phyloP scores from a whole-genome alignment of 2,329 filamentous ascomycete species.

The Trichoderma sp. region DNA sequence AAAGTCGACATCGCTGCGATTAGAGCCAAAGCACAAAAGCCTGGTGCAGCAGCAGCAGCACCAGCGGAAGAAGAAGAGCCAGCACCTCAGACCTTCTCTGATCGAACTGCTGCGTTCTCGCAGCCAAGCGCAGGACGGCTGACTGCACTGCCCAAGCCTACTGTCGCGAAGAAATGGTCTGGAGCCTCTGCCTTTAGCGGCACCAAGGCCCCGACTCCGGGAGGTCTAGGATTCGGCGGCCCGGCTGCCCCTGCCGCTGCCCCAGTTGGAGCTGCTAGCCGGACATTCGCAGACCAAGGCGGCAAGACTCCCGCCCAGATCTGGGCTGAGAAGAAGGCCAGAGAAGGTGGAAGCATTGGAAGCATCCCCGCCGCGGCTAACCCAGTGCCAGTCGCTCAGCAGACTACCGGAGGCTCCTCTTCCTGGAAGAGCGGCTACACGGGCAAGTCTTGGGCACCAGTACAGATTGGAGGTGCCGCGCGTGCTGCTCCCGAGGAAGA shows the following conservation, averaged over 20 bases:
- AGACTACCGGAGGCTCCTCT: slow-evolving; percentile 67
- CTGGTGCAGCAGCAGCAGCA: slow-evolving; percentile 43
- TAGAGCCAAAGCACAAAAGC: slow-evolving; percentile 75
- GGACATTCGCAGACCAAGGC: slow-evolving; percentile 90
- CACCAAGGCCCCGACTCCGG: slow-evolving; percentile 84
- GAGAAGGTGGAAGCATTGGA: slow-evolving; percentile 57
- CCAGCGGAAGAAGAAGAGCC: slow-evolving; percentile 29
- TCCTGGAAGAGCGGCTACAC: slow-evolving; percentile 89
- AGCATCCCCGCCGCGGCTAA: slow-evolving; percentile 46
- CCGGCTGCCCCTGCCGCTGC: slow-evolving; percentile 54
- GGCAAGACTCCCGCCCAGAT: slow-evolving; percentile 96
- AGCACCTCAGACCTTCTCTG: slow-evolving; percentile 63
- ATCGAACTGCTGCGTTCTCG: slow-evolving; percentile 73
- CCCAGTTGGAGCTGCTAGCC: slow-evolving; percentile 77
- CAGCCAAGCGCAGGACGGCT: slow-evolving; percentile 69
- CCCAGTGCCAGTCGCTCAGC: slow-evolving; percentile 61
- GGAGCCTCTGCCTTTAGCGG: slow-evolving; percentile 72
- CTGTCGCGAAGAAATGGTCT: slow-evolving; percentile 87
- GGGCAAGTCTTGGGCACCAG: slow-evolving; percentile 87
- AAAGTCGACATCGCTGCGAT: slow-evolving; percentile 98
- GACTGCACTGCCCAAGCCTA: slow-evolving; percentile 88
- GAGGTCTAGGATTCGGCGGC: slow-evolving; percentile 64
- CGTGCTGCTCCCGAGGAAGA: slow-evolving; percentile 51
- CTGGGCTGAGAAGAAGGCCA: slow-evolving; percentile 97
- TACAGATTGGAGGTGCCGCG: slow-evolving; percentile 68